Evolutionary conservation across 1,284 basidiomycete species (phyloP).

Genomic region (Puccinia triticina): DNA sequence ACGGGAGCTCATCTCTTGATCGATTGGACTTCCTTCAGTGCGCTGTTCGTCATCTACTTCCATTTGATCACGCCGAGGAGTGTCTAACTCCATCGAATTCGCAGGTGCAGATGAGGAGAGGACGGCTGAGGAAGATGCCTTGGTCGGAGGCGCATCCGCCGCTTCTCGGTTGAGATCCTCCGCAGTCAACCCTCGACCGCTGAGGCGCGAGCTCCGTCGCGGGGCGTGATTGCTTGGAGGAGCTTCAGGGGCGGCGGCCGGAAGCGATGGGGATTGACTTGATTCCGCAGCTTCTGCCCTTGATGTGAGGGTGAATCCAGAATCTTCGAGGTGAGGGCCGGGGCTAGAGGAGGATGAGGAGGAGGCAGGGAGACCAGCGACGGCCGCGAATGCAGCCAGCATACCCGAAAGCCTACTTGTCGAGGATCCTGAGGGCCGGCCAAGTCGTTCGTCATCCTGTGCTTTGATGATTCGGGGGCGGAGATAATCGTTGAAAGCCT

Average conservation of each 20-base stretch:
- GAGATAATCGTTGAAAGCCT: constrained; percentile 89
- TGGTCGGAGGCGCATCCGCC: not conserved
- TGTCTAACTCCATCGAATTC: constrained; percentile 36
- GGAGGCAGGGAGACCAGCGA: constrained; percentile 64
- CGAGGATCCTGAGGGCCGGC: constrained; percentile 55
- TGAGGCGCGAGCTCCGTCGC: constrained; percentile 47
- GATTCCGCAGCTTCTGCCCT: constrained; percentile 56
- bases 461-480: constrained; percentile 83
- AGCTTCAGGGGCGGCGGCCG: constrained; percentile 23
- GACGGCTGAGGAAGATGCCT: constrained; percentile 25
- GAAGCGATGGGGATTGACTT: constrained; percentile 56
- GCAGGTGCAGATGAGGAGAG: constrained; percentile 48
- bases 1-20: constrained; percentile 34
- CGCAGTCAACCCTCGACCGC: constrained; percentile 47
- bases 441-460: constrained; percentile 60
- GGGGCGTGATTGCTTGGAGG: constrained; percentile 33
- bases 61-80: constrained; percentile 28
- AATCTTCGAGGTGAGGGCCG: constrained; percentile 47
- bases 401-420: constrained; percentile 75
- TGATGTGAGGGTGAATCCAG: constrained; percentile 56
- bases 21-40: constrained; percentile 37
- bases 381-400: constrained; percentile 80
- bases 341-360: constrained; percentile 65
- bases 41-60: constrained; percentile 45
- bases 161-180: constrained; percentile 48